These are phyloP conservation scores for Cucumis variabilis DNA, from an alignment of 331 rosid species.

Conservation along the genomic window DNA sequence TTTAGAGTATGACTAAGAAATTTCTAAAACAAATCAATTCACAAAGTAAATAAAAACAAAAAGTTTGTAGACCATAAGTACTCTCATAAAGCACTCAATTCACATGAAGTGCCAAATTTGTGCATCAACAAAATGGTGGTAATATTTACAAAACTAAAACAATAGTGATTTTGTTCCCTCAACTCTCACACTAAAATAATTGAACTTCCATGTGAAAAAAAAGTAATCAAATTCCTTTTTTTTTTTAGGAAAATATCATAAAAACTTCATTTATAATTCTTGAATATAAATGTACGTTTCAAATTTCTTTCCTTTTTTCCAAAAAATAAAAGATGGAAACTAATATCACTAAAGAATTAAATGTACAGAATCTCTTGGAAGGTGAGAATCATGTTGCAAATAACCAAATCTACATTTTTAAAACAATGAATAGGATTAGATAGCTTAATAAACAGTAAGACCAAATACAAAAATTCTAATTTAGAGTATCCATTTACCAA, in stretches of 20 bases:
- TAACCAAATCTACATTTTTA: neutral
- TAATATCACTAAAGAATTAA: neutral
- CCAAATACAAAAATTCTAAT: too few species aligned
- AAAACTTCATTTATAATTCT: neutral
- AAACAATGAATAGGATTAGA: neutral
- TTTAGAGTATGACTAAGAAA: too few species aligned
- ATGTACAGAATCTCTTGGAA: neutral
- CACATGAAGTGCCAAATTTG: neutral
- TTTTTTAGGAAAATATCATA: neutral
- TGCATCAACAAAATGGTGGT: too few species aligned
- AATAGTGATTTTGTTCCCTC: too few species aligned
- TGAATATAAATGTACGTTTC: neutral
- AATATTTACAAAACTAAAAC: too few species aligned
- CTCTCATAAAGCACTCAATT: too few species aligned
- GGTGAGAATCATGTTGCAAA: neutral
- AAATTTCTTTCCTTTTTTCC: neutral
- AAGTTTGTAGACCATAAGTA: too few species aligned
- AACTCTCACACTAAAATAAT: too few species aligned
- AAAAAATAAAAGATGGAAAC: neutral
- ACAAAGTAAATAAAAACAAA: too few species aligned
- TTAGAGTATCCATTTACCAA: conserved; percentile 51
- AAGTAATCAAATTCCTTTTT: neutral
- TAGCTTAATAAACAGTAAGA: neutral
- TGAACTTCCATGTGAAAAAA: too few species aligned
- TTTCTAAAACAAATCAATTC: too few species aligned